phyloP scores from a whole-genome alignment of 164 flowering plant genomes.

The Stephania cephalantha region DNA sequence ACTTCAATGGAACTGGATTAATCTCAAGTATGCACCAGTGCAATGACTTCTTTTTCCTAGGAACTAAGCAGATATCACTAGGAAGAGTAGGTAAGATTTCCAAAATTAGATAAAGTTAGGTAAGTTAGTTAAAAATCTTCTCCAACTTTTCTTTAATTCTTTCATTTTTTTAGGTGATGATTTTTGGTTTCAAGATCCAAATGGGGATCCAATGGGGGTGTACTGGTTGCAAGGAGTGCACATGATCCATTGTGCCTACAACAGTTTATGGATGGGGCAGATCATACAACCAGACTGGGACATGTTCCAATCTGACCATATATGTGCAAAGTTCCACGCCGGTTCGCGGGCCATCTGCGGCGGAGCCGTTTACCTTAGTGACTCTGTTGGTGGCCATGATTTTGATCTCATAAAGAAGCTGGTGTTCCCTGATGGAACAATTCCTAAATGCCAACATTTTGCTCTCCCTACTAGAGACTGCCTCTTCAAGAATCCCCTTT shows the following conservation, averaged over 20 bases:
- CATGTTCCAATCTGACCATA: constrained; percentile 88
- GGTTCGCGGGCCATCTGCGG: constrained; percentile 89
- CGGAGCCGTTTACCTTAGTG: constrained; percentile 80
- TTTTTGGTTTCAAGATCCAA: constrained; percentile 93
- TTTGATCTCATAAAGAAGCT: constrained; percentile 65
- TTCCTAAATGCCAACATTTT: constrained; percentile 63
- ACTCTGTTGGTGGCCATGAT: constrained; percentile 63
- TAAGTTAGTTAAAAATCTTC: background rate
- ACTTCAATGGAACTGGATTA: constrained; percentile 77
- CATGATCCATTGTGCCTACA: constrained; percentile 88
- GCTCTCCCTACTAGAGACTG: constrained; percentile 87
- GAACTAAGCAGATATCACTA: constrained; percentile 64
- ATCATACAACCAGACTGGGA: constrained; percentile 92
- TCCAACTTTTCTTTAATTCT: background rate
- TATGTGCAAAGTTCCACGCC: constrained; percentile 72
- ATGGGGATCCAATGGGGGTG: constrained; percentile 84
- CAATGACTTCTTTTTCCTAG: constrained; percentile 86
- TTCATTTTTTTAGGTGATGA: constrained; percentile 56
- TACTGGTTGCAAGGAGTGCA: constrained; percentile 93
- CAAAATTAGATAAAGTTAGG: background rate
- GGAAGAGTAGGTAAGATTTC: constrained; percentile 68
- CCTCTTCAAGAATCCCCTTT: constrained; percentile 79
- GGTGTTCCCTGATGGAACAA: constrained; percentile 77
- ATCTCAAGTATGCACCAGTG: constrained; percentile 89
- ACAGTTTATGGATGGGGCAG: constrained; percentile 95